Base-by-base conservation (phyloP, 306 rosid species). In the Neltuma alba region DNA sequence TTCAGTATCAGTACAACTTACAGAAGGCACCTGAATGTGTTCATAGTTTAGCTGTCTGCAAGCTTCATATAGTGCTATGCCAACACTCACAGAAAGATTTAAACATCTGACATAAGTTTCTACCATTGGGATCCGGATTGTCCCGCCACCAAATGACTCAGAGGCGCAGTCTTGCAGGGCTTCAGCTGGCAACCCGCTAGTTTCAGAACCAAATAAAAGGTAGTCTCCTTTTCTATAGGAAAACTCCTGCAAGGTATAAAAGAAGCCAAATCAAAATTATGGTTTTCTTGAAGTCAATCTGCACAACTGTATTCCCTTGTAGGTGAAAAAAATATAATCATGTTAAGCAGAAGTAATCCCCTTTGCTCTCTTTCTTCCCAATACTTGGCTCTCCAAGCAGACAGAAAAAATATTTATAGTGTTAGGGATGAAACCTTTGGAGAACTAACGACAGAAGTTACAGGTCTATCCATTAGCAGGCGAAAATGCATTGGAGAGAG, bases 21-120 rank as follows among this genome's bases (percentile, higher is more conserved):
- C 85, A 1, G 87, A 47, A 61, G 92, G 73, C 42, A 87, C 25
- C 60, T 89, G 86, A 86, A 92, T 85, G 37, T 89, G 90, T 84
- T 92, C 88, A 40, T 91, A 94, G 69, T 89, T 86, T 61, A 94
- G 90, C 84, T 92, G 97, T 81, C 98, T 88, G 30, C 93, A 89
- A 85, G 98, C 97, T 90, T 94, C 98, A 73, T 92, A 94, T 76
- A 92, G 61, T 45, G 97, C 98, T 38, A 94, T 91, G 72, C 97
- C 98, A 71, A 89, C 98, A 81, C 98, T 94, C 23, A 94, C 97
- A 33, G 98, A 91, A 15, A 91, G 95, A 87, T 92, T 94, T 76
- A 94, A 87, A 87, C 98, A 91, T 87, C 98, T 91, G 38, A 94
- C 98, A 63, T 94, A 91, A 33, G 98, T 94, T 81, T 91, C 98